phyloP scores from a whole-genome alignment of 345 rosid genomes.

The Pistacia integerrima region DNA sequence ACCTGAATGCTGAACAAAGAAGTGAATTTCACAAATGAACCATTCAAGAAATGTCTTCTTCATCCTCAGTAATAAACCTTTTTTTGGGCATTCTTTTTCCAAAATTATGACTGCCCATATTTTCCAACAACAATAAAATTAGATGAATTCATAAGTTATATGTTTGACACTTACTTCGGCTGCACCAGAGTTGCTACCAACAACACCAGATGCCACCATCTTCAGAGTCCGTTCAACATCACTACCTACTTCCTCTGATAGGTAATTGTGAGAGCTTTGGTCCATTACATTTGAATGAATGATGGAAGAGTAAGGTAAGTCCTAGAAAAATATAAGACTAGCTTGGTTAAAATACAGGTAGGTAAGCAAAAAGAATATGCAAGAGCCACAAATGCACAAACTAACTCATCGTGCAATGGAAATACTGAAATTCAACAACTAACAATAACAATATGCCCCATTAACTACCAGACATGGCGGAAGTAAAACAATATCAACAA shows the following conservation, averaged over 20 bases:
- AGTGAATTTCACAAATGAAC: slow-evolving; percentile 21
- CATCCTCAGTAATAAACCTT: too few relatives aligned
- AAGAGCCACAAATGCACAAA: background rate
- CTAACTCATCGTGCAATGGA: background rate
- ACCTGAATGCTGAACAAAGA: slow-evolving; percentile 60
- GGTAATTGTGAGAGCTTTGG: slow-evolving; percentile 43
- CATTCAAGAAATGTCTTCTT: background rate
- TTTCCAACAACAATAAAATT: background rate
- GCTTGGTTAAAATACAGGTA: background rate
- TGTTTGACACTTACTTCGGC: slow-evolving; percentile 55
- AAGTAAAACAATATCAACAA: too few relatives aligned
- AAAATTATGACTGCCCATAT: background rate
- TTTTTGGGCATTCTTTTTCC: background rate
- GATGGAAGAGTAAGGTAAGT: slow-evolving; percentile 34
- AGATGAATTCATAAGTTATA: slow-evolving; percentile 11
- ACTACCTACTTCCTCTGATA: slow-evolving; percentile 39
- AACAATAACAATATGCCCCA: background rate
- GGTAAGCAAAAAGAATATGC: slow-evolving; percentile 11
- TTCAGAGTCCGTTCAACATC: slow-evolving; percentile 49
- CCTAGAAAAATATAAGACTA: slow-evolving; percentile 34
- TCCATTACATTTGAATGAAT: slow-evolving; percentile 32
- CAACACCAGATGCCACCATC: slow-evolving; percentile 42
- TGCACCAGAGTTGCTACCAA: slow-evolving; percentile 27
- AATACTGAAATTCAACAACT: background rate
- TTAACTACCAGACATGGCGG: background rate